Conservation (phyloP, 1,284 basidiomycete genomes). For the Grifola frondosa region DNA sequence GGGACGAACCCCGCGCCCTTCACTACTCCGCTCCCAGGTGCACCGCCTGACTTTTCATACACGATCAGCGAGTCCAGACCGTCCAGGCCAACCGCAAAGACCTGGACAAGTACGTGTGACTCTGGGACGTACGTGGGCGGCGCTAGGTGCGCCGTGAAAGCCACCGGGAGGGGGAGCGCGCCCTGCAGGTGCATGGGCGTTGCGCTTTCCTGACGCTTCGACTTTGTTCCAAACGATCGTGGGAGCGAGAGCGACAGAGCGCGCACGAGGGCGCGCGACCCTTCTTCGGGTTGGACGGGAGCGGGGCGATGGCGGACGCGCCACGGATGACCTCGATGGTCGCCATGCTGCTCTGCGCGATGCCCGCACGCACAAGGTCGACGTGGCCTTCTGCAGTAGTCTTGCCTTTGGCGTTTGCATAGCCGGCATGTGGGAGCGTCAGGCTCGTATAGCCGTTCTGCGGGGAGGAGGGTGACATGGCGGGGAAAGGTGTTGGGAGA, state of each 20-base stretch:
- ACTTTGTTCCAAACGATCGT: conserved; percentile 18
- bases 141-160: conserved; percentile 57
- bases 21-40: conserved; percentile 15
- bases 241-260: conserved; percentile 20
- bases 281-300: conserved; percentile 6
- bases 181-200: conserved; percentile 45
- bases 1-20: conserved; percentile 70
- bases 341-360: conserved; percentile 84
- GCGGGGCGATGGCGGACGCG: conserved; percentile 35
- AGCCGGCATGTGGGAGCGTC: conserved; percentile 61
- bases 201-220: conserved; percentile 26
- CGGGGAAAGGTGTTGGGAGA: conserved; percentile 30
- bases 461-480: conserved; percentile 13
- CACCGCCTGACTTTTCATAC: conserved; percentile 38
- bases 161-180: conserved; percentile 49
- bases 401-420: conserved; percentile 39
- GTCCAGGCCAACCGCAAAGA: conserved; percentile 83
- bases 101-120: conserved; percentile 74
- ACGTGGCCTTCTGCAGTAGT: conserved; percentile 45
- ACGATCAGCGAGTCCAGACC: conserved; percentile 66
- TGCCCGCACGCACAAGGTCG: conserved; percentile 70
- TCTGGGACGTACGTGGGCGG: conserved; percentile 73
- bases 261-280: conserved; percentile 15
- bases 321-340: conserved; percentile 77
- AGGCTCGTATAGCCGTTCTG: conserved; percentile 62